Percentiles rank a stretch among this genome's conserved stretches.
phyloP scores from a whole-genome alignment of 192 early-diverging fungal genomes.

The Rhizoclosmatium globosum region DNA sequence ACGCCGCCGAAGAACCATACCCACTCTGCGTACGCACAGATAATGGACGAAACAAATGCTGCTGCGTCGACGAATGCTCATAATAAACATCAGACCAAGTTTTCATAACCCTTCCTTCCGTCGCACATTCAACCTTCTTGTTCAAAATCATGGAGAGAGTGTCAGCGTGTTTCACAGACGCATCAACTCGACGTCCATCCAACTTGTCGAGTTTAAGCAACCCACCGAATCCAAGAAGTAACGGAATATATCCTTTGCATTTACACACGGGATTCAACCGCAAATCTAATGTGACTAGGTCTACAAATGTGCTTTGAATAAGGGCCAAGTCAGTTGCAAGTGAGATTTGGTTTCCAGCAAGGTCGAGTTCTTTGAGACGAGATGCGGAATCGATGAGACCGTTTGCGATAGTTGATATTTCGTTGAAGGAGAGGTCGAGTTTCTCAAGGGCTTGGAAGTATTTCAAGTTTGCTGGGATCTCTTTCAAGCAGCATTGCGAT shows the following conservation, averaged over 20 bases:
- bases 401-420: conserved; percentile 29
- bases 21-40: conserved; percentile 59
- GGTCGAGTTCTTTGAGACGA: conserved; percentile 43
- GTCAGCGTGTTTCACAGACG: conserved; percentile 12
- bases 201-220: conserved; percentile 11
- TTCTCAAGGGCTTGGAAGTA: conserved; percentile 46
- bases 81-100: conserved; percentile 22
- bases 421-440: conserved; percentile 61
- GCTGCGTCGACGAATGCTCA: conserved; percentile 55
- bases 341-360: conserved; percentile 45
- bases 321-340: conserved; percentile 19
- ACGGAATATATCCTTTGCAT: conserved; percentile 46
- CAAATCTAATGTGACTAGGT: conserved; percentile 45
- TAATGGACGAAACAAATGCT: conserved; percentile 61
- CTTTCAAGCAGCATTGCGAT: conserved; percentile 40
- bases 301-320: conserved; percentile 9
- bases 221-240: conserved; percentile 6
- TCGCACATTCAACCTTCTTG: neutral
- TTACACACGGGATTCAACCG: conserved; percentile 57
- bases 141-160: conserved; percentile 16
- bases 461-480: conserved; percentile 44
- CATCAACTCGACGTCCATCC: conserved; percentile 27
- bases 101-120: neutral
- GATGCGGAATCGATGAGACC: neutral
- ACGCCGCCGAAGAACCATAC: conserved; percentile 54